Base-by-base conservation (phyloP, 1,284 basidiomycete species). In the Cryptococcus hybrid region DNA sequence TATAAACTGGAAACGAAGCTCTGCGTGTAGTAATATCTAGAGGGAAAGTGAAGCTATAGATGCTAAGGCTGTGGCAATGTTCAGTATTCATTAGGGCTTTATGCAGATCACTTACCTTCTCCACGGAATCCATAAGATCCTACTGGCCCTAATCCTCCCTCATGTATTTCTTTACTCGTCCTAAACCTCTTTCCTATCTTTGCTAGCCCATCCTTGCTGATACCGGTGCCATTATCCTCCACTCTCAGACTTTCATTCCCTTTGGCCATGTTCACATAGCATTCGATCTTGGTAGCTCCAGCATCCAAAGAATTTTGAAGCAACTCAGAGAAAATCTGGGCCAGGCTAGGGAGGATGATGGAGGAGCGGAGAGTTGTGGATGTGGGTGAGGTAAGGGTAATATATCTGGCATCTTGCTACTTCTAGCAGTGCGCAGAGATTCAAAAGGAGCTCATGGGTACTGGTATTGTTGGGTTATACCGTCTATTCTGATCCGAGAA, bases 71-170 rank as follows among this genome's bases (percentile, higher is more conserved):
- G 52, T 12, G 12, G 5, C 4, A 34, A 18, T 18, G 7, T 11
- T 59, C 46, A 56, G 54, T 46, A 39, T 44, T 18, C 3, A 40
- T 15, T 11, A 30, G 8, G 8, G 9, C 37, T 5, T n/a, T n/a
- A 52, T 24, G 51, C 13, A 18, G 38, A 7, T 30, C 15, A 37
- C 69, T 55, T 66, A 90, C 91, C 91, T 87, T 94, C 92, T 38
- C 92, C 92, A 59, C 90, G 84, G 77, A 90, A 93, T 0, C 92
- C 92, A 78, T 92, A 92, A 1, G 85, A 87, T 7, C 82, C 67
- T 2, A 54, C 52, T 12, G 58, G 51, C 3, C 60, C 62, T 2
- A 57, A 18, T 43, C 51, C 53, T 24, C 51, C 47, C 48, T 55
- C 60, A 46, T 57, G 66, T 15, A 56, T 42, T 2, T 18, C 51